These are phyloP conservation scores for Coemansia umbellata DNA, from an alignment of 192 early-diverging fungal species.

Conservation along the genomic window DNA sequence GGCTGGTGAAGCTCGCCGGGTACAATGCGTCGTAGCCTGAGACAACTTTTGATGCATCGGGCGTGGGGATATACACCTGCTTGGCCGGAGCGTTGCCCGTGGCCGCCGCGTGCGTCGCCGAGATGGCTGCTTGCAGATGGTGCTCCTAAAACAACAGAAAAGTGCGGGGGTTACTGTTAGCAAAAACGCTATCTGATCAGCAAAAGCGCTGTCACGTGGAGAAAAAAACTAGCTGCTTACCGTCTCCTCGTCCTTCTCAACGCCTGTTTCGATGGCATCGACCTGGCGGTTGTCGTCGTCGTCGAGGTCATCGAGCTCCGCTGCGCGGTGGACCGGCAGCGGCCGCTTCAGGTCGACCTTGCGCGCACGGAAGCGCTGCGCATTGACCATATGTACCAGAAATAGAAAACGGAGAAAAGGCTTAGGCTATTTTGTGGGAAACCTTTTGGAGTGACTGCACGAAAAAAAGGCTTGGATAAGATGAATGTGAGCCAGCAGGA, in stretches of 20 bases:
- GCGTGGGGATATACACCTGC: constrained; percentile 83
- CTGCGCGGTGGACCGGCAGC: constrained; percentile 73
- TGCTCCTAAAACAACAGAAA: constrained; percentile 64
- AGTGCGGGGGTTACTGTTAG: neutral
- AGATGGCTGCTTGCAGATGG: constrained; percentile 90
- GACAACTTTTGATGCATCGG: constrained; percentile 76
- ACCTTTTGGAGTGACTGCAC: no score
- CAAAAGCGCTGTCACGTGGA: constrained; percentile 4
- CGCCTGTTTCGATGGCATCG: constrained; percentile 74
- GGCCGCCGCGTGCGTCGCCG: constrained; percentile 65
- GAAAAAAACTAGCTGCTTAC: no score
- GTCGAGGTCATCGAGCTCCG: constrained; percentile 81
- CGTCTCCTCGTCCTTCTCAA: constrained; percentile 95
- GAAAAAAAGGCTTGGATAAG: no score
- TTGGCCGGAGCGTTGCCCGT: constrained; percentile 54
- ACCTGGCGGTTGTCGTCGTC: constrained; percentile 63
- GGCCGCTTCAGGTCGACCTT: constrained; percentile 87
- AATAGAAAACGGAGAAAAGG: neutral
- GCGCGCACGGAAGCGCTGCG: constrained; percentile 67
- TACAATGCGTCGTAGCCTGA: constrained; percentile 71
- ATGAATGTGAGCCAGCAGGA: no score
- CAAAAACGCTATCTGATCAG: neutral
- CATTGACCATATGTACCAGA: constrained; percentile 42
- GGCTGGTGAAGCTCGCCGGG: constrained; percentile 61
- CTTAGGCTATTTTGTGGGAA: constrained; percentile 1